Conservation (phyloP, 768 basidiomycete genomes). For the Boletus eberwhitei region DNA sequence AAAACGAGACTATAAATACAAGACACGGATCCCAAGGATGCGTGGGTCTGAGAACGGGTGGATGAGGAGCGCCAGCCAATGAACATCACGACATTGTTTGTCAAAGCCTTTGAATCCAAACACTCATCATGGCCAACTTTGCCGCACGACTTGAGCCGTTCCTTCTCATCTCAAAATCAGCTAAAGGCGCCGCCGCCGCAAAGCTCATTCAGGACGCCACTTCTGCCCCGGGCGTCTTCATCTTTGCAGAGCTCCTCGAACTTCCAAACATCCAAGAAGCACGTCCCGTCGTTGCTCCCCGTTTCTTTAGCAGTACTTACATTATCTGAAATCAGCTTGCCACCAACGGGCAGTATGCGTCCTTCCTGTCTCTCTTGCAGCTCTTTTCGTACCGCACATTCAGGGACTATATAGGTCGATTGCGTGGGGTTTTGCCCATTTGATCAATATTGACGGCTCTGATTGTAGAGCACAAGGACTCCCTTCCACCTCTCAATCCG, state of each 20-base stretch:
- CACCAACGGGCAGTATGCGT: slow-evolving; percentile 58
- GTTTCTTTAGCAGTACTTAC: neutral
- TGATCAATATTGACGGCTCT: slow-evolving; percentile 1
- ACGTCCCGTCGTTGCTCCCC: slow-evolving; percentile 14
- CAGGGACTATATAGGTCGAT: slow-evolving; percentile 72
- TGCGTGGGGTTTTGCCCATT: neutral
- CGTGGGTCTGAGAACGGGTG: neutral
- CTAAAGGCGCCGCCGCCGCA: slow-evolving; percentile 89
- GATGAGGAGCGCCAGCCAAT: neutral
- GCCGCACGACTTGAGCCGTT: slow-evolving; percentile 81
- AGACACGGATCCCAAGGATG: neutral
- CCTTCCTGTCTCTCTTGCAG: slow-evolving; percentile 64
- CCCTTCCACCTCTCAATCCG: slow-evolving; percentile 62
- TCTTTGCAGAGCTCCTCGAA: slow-evolving; percentile 87
- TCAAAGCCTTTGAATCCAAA: slow-evolving; percentile 12
- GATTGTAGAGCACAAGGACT: slow-evolving; percentile 57
- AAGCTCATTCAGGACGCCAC: slow-evolving; percentile 86
- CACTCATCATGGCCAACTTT: slow-evolving; percentile 43
- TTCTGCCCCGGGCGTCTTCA: slow-evolving; percentile 85
- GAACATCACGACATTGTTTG: neutral
- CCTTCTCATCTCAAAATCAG: slow-evolving; percentile 85
- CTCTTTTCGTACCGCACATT: slow-evolving; percentile 91
- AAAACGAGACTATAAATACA: neutral
- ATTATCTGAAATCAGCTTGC: slow-evolving; percentile 50
- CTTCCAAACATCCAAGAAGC: slow-evolving; percentile 84